These are phyloP conservation scores for Blumeria hordei DNA, from an alignment of 2,329 filamentous ascomycete species.

Conservation along the genomic window DNA sequence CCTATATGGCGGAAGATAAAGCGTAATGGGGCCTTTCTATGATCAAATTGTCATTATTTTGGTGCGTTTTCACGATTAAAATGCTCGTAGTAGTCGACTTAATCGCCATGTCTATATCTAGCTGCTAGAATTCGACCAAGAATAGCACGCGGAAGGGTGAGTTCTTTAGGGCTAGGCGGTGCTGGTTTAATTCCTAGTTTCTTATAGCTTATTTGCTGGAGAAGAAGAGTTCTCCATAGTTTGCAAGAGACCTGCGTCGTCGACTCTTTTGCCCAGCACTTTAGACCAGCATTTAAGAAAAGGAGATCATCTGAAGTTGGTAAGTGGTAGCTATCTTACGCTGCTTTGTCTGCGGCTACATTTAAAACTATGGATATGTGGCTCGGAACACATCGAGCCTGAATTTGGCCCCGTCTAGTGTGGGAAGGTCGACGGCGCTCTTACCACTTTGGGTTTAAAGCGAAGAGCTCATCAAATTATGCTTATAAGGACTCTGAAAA, in stretches of 20 bases:
- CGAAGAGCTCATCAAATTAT: no score
- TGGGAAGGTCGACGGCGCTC: no score
- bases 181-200: background rate
- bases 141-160: background rate
- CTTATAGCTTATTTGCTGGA: background rate
- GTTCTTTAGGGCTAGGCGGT: background rate
- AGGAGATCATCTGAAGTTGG: no score
- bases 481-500: no score
- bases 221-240: no score
- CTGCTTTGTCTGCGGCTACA: no score
- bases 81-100: background rate
- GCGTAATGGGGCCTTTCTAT: background rate
- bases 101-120: background rate
- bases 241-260: no score
- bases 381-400: constrained; percentile 28
- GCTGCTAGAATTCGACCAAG: background rate
- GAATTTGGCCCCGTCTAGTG: background rate
- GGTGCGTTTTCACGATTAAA: background rate
- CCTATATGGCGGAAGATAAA: background rate
- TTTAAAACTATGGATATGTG: no score
- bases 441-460: no score
- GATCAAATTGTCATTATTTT: background rate
- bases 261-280: constrained; percentile 18
- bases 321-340: no score
- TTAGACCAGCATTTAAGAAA: constrained; percentile 17